Evolutionary conservation across 805 yeast species (phyloP).

Genomic region (Myxozyma vanderwaltii): DNA sequence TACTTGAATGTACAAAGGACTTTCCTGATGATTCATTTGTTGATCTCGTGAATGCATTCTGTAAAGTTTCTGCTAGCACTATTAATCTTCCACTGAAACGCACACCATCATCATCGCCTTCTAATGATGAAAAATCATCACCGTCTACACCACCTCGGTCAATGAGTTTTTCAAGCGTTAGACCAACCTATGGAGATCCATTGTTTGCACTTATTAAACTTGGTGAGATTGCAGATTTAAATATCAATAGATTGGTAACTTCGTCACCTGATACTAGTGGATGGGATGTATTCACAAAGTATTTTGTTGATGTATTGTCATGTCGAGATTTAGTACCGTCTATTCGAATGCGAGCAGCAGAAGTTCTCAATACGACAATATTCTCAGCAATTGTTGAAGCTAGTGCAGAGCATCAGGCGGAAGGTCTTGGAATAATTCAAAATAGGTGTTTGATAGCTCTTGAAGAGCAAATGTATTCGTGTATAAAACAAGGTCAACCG

Average conservation of each 20-base stretch:
- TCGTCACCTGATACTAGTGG: constrained; percentile 43
- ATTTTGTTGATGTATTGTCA: constrained; percentile 51
- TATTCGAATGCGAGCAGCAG: constrained; percentile 52
- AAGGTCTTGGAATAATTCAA: constrained; percentile 30
- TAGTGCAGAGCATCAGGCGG: constrained; percentile 9
- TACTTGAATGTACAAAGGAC: constrained; percentile 62
- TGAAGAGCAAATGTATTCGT: constrained; percentile 44
- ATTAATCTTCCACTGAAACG: constrained; percentile 1
- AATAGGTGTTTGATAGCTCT: constrained; percentile 53
- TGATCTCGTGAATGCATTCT: constrained; percentile 52
- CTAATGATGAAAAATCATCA: not conserved
- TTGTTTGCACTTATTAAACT: constrained; percentile 56
- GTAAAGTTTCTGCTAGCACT: constrained; percentile 41
- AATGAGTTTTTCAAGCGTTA: not conserved
- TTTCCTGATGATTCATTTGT: constrained; percentile 56
- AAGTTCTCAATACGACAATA: constrained; percentile 56
- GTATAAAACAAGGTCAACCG: constrained; percentile 24
- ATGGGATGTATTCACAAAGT: constrained; percentile 54
- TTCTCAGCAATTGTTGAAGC: constrained; percentile 30
- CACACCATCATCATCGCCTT: not conserved
- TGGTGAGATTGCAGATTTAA: constrained; percentile 54
- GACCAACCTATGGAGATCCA: constrained; percentile 28
- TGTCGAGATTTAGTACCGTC: constrained; percentile 49
- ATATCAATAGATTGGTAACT: constrained; percentile 52
- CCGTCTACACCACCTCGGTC: not conserved